Percentiles rank a stretch among this genome's conserved stretches.
These are phyloP conservation scores for Elongisporangium prolatum DNA, from an alignment of 352 stramenopile species.

Conservation along the genomic window DNA sequence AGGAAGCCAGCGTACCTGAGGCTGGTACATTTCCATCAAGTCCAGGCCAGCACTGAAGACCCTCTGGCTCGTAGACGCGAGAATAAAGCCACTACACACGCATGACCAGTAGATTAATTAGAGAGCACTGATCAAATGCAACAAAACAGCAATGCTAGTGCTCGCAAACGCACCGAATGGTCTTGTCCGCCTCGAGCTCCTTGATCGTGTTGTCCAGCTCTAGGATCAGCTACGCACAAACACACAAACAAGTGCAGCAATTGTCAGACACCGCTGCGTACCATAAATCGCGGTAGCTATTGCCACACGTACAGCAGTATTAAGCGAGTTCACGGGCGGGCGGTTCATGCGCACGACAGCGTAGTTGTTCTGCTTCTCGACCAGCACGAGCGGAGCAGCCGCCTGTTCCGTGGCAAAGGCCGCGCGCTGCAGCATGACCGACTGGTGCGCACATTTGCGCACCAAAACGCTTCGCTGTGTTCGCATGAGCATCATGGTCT, in stretches of 20 bases:
- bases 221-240: constrained; percentile 46
- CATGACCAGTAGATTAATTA: neutral
- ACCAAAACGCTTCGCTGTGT: neutral
- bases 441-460: neutral
- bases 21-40: constrained; percentile 91
- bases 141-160: neutral
- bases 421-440: neutral
- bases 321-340: constrained; percentile 78
- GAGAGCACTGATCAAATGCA: neutral
- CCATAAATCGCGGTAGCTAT: neutral
- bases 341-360: constrained; percentile 79
- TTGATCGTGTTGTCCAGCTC: constrained; percentile 67
- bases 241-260: constrained; percentile 23
- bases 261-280: constrained; percentile 55
- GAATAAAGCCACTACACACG: constrained; percentile 59
- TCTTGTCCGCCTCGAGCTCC: constrained; percentile 72
- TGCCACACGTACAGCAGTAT: constrained; percentile 37
- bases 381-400: constrained; percentile 41
- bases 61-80: constrained; percentile 68
- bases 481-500: neutral
- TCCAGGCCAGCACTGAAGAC: constrained; percentile 92
- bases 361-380: constrained; percentile 71
- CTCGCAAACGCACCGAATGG: constrained; percentile 35
- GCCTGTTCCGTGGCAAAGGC: constrained; percentile 27
- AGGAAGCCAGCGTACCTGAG: constrained; percentile 32